Base-by-base conservation (phyloP, 2,329 filamentous ascomycete species). In the Neospermospora avenae region DNA sequence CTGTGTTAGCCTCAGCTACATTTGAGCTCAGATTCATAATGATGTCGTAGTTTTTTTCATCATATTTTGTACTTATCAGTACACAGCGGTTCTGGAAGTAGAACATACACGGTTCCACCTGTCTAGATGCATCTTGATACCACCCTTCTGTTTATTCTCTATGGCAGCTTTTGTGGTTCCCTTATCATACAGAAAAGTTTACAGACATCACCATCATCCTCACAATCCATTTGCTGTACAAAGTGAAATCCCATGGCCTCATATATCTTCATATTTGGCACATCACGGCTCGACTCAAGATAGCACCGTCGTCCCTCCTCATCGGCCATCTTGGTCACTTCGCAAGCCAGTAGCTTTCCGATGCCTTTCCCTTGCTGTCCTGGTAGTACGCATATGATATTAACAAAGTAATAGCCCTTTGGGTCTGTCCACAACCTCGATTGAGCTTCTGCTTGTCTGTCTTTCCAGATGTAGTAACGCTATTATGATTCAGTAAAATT, bases 381-480 rank as follows among this genome's bases (percentile, higher is more conserved):
- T 0, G 87, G 85, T 16, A 83, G 72, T 1, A 91, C 87, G 0
- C 87, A 86, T 68, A 91, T 84, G 62, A 91, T 89, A 68, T 91
- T 91, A 65, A 88, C 86, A 66, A 91, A 91, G 69, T 90, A 91
- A 69, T 91, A 91, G 0, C 88, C 88, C 4, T 80, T 77, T 0
- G 81, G 78, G 59, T 89, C 85, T 0, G 77, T 83, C 88, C 87
- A 91, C 3, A 90, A 74, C 25, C 81, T 74, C 0, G 76, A 75
- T 58, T 90, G 87, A 0, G 82, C 84, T 41, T 82, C 76, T 0
- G 81, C 78, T 71, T 91, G 88, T 5, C 81, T 78, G 4, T 78
- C 77, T 69, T 91, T 91, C 87, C 87, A 91, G 65, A 90, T 87
- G 72, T 83, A 86, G 70, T 91, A 91, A 5, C 88, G 82, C 74